phyloP scores from a whole-genome alignment of 176 grass and related monocot species.

The Rhynchospora tenuis region DNA sequence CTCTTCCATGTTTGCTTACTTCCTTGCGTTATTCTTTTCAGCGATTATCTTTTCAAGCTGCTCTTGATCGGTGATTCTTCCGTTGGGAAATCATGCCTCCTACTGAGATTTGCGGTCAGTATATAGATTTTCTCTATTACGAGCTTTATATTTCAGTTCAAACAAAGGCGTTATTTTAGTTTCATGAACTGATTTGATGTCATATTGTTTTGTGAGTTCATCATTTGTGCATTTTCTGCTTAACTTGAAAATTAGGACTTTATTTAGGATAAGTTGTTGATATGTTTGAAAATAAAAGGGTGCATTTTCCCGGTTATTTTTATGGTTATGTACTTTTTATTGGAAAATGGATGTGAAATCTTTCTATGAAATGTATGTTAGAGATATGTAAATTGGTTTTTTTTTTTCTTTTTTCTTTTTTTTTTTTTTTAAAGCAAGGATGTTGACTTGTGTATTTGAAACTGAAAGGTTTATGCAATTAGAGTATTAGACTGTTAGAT shows the following conservation, averaged over 20 bases:
- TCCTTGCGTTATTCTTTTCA: constrained; percentile 23
- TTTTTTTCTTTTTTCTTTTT: background rate
- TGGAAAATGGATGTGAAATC: background rate
- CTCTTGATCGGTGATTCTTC: constrained; percentile 97
- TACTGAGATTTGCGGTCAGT: constrained; percentile 79
- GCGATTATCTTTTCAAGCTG: constrained; percentile 99
- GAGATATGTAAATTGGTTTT: background rate
- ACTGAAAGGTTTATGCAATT: background rate
- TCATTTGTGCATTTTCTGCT: background rate
- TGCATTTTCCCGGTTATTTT: background rate
- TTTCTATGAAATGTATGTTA: background rate
- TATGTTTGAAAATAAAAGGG: background rate
- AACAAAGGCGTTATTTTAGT: background rate
- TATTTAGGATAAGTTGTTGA: background rate
- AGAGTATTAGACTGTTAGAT: background rate
- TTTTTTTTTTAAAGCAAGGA: background rate
- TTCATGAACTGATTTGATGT: background rate
- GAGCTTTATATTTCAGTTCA: background rate
- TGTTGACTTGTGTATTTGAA: background rate
- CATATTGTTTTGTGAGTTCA: background rate
- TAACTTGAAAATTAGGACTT: background rate
- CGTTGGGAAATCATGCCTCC: constrained; percentile 91
- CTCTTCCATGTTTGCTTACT: background rate
- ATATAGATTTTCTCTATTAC: constrained; percentile 5
- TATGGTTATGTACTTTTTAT: background rate